Base-by-base conservation (phyloP, 495 filamentous ascomycete genomes). In the Aspergillus steynii region DNA sequence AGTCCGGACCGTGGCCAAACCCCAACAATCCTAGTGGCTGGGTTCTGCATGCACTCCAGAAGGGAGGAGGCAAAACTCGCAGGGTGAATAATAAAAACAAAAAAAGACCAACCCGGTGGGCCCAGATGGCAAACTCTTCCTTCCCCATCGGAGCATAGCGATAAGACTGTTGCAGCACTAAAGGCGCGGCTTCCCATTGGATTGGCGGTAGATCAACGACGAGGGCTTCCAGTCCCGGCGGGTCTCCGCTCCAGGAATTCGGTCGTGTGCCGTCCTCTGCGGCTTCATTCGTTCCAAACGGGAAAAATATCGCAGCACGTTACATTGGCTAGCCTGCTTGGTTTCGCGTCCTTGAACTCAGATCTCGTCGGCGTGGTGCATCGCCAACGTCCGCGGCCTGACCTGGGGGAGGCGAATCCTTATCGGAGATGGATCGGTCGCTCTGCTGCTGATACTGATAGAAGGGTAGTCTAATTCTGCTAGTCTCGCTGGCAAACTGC, bases 141-240 rank as follows among this genome's bases (percentile, higher is more conserved):
- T 29, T 20, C 50, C 31, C 8, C 46, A 8, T 32, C 48, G 37
- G 37, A 37, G 62, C 54, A 50, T 56, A 47, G 45, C 56, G 63
- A 65, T 65, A 65, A 65, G 60, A 65, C 47, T 54, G 60, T 65
- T 65, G 54, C 59, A 65, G 28, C 62, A 52, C 62, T 65, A 65
- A 64, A 34, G 1, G 28, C 51, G 6, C 20, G 49, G 49, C 28
- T 6, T 12, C 15, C 20, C 9, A 4, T 45, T 7, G 46, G n/a
- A 57, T 57, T 57, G 46, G 55, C 27, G 31, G 42, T 12, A 0
- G 55, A 57, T 57, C 27, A 15, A 25, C 6, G 20, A 20, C 20
- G 20, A 20, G 20, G 20, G 20, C 20, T 20, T 20, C 20, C 20
- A 20, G 20, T 20, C 20, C 20, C 15, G 42, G 26, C 15, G 10